A percentile compares a stretch with the other conserved stretches of the same genome.
phyloP scores from a whole-genome alignment of 108 stramenopile genomes.

The Craspedostauros australis region DNA sequence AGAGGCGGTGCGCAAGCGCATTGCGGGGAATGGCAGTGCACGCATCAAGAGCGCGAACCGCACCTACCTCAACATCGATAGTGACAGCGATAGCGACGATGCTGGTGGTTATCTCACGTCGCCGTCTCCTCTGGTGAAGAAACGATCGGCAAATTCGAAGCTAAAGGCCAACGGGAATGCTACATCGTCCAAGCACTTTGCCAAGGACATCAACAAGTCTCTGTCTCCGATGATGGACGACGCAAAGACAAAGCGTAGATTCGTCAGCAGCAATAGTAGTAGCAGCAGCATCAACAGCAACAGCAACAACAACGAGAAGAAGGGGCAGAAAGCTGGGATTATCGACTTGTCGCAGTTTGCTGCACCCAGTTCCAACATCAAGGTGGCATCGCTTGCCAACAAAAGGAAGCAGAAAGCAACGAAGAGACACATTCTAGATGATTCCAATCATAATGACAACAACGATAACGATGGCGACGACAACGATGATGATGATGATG shows the following conservation, averaged over 20 bases:
- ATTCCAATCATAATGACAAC: constrained; percentile 1
- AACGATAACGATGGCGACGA: constrained; percentile 17
- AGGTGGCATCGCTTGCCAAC: background rate
- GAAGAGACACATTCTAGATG: background rate
- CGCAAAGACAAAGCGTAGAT: background rate
- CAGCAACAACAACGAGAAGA: background rate
- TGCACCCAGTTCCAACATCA: background rate
- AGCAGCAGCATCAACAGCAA: background rate
- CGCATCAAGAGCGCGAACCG: too few relatives aligned
- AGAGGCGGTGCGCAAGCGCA: too few relatives aligned
- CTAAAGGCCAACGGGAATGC: background rate
- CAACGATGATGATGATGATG: constrained; percentile 9
- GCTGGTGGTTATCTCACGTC: too few relatives aligned
- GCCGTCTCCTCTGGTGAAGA: background rate
- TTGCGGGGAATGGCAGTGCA: too few relatives aligned
- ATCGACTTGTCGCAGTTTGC: background rate
- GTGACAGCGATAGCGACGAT: too few relatives aligned
- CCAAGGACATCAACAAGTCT: background rate
- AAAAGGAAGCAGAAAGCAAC: background rate
- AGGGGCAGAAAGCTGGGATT: background rate
- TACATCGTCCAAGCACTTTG: background rate
- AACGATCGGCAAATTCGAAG: background rate
- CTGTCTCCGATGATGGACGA: background rate
- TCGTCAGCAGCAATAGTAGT: background rate
- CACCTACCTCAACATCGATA: too few relatives aligned